These are phyloP conservation scores for Neurospora pannonica DNA, from an alignment of 495 filamentous ascomycete genomes.

Conservation along the genomic window DNA sequence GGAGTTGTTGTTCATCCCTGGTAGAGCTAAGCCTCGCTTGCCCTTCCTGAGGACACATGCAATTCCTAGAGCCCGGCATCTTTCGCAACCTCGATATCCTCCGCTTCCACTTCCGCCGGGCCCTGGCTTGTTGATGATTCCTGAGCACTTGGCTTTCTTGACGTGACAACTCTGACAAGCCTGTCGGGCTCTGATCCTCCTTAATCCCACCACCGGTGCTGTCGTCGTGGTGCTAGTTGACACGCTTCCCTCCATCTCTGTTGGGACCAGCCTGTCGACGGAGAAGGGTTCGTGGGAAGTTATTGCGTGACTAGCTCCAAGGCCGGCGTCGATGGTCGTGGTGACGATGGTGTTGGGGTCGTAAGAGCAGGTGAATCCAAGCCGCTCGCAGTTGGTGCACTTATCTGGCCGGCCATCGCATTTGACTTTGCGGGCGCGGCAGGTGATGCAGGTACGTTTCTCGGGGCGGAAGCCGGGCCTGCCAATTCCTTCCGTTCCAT, in stretches of 20 bases:
- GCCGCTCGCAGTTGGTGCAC: slow-evolving; percentile 41
- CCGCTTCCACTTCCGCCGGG: not conserved
- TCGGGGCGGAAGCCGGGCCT: not conserved
- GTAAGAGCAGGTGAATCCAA: slow-evolving; percentile 41
- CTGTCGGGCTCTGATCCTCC: slow-evolving; percentile 29
- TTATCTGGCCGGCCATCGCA: slow-evolving; percentile 36
- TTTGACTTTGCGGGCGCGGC: slow-evolving; percentile 40
- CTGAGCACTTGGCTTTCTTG: slow-evolving; percentile 40
- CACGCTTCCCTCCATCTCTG: slow-evolving; percentile 4
- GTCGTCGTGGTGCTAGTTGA: slow-evolving; percentile 19
- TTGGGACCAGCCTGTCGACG: not conserved
- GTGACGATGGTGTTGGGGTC: slow-evolving; percentile 24
- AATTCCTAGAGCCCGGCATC: slow-evolving; percentile 37
- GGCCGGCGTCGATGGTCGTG: not conserved
- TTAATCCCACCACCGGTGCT: not conserved
- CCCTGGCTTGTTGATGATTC: slow-evolving; percentile 26
- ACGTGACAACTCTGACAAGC: slow-evolving; percentile 40
- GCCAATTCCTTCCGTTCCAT: not conserved
- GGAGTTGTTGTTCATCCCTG: not conserved
- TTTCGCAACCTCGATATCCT: slow-evolving; percentile 21
- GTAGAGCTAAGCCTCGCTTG: slow-evolving; percentile 27
- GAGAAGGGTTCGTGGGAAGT: not conserved
- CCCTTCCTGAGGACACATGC: slow-evolving; percentile 40
- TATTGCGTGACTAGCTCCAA: not conserved
- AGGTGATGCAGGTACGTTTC: slow-evolving; percentile 33